phyloP scores from a whole-genome alignment of 768 basidiomycete genomes.

The Imleria badia region DNA sequence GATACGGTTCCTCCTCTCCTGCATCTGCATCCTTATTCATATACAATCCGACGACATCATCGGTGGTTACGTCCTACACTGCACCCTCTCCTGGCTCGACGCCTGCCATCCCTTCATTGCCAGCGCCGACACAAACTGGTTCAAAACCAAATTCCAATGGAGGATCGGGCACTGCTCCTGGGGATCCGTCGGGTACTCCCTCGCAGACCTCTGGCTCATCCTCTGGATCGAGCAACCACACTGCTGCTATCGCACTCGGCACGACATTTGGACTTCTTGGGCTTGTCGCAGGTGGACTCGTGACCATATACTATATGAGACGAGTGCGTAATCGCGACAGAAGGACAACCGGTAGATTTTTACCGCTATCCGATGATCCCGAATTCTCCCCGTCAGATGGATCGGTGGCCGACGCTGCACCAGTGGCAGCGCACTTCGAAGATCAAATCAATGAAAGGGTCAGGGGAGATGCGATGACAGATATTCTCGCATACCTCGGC shows the following conservation, averaged over 20 bases:
- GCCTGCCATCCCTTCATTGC: constrained; percentile 34
- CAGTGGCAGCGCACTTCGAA: constrained; percentile 1
- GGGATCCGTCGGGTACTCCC: constrained; percentile 10
- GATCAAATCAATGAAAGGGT: constrained; percentile 1
- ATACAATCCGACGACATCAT: constrained; percentile 41
- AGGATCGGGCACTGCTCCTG: constrained; percentile 4
- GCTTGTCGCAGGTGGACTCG: constrained; percentile 44
- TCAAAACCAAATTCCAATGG: constrained; percentile 10
- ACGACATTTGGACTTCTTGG: constrained; percentile 60
- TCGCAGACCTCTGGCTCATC: constrained; percentile 14
- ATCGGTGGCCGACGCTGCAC: constrained; percentile 3
- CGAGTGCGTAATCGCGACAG: constrained; percentile 23
- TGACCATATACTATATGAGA: constrained; percentile 45
- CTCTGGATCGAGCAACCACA: constrained; percentile 23
- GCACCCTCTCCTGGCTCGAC: constrained; percentile 33
- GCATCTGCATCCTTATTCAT: constrained; percentile 56
- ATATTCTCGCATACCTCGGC: constrained; percentile 25
- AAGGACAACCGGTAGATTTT: constrained; percentile 12
- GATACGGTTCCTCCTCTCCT: constrained; percentile 33
- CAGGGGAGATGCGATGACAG: constrained; percentile 6
- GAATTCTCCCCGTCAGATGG: constrained; percentile 13
- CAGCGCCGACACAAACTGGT: constrained; percentile 34
- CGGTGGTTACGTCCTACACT: constrained; percentile 44
- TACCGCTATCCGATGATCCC: constrained; percentile 19
- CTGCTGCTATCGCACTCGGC: constrained; percentile 59